Evolutionary conservation across 2,329 filamentous ascomycete species (phyloP).

Genomic region (Penicillium palitans): DNA sequence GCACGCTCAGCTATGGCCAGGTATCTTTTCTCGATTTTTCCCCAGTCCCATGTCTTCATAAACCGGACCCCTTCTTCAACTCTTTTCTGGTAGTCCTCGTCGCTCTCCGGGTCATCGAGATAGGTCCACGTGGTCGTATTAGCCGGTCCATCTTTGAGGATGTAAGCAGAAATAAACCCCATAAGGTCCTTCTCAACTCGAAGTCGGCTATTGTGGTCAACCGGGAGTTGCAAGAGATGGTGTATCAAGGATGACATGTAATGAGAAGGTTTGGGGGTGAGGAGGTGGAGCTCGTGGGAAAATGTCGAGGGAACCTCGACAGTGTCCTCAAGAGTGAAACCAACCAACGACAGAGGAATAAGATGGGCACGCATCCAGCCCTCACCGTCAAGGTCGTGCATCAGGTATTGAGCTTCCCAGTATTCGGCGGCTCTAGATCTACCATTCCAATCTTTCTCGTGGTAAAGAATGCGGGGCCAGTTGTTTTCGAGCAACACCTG

Average conservation of each 20-base stretch:
- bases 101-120: not conserved
- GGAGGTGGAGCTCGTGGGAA: not conserved
- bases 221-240: not conserved
- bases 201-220: accelerated
- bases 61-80: not conserved
- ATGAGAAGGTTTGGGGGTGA: not conserved
- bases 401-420: not conserved
- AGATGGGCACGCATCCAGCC: not conserved
- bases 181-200: not conserved
- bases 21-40: not conserved
- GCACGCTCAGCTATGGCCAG: not conserved
- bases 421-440: too few relatives aligned
- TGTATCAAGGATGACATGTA: not conserved
- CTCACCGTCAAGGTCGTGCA: not conserved
- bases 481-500: not conserved
- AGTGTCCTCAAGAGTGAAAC: not conserved
- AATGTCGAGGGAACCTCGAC: not conserved
- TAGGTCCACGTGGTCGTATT: not conserved
- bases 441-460: too few relatives aligned
- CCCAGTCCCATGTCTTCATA: not conserved
- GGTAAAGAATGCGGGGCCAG: not conserved
- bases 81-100: not conserved
- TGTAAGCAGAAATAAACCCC: not conserved
- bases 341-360: not conserved
- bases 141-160: not conserved